Percentiles rank a stretch among this genome's conserved stretches.
phyloP scores from a whole-genome alignment of 2,329 filamentous ascomycete genomes.

The Ceratocystis smalleyi region DNA sequence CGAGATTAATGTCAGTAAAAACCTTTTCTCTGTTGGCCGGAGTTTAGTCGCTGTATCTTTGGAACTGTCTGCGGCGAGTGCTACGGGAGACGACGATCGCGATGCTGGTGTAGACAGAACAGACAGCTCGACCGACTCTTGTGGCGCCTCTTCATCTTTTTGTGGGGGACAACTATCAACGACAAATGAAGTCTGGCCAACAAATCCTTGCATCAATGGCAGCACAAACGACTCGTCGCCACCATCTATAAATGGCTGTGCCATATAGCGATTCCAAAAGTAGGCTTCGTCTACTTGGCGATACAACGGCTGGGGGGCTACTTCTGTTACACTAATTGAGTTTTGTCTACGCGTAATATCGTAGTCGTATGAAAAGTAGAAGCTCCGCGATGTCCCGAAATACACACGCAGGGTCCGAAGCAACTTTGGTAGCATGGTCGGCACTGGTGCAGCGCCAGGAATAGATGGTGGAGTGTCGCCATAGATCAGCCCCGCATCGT shows the following conservation, averaged over 20 bases:
- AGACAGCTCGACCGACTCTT: constrained; percentile 33
- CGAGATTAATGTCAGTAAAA: constrained; percentile 82
- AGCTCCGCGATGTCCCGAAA: constrained; percentile 67
- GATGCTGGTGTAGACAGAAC: constrained; percentile 23
- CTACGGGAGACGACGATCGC: constrained; percentile 7
- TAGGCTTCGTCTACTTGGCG: constrained; percentile 60
- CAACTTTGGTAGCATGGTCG: constrained; percentile 61
- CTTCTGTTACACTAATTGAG: constrained; percentile 30
- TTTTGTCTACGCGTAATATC: constrained; percentile 61
- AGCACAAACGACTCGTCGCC: constrained; percentile 56
- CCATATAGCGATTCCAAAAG: constrained; percentile 79
- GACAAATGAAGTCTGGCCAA: constrained; percentile 70
- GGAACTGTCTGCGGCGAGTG: neutral
- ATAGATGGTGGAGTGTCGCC: constrained; percentile 6
- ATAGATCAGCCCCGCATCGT: constrained; percentile 13
- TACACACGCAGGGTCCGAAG: constrained; percentile 70
- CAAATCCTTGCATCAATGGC: constrained; percentile 84
- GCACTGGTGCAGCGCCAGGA: constrained; percentile 18
- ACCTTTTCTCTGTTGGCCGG: constrained; percentile 35
- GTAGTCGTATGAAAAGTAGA: constrained; percentile 90
- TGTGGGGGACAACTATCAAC: constrained; percentile 48
- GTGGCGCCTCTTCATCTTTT: constrained; percentile 29
- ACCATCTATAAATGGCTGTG: constrained; percentile 57
- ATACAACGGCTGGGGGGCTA: constrained; percentile 41
- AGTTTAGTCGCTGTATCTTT: constrained; percentile 19